A percentile compares a stretch with the other conserved stretches of the same genome.
Evolutionary conservation across 2,329 filamentous ascomycete genomes (phyloP).

Genomic region (Ceratocystis eucalypticola): DNA sequence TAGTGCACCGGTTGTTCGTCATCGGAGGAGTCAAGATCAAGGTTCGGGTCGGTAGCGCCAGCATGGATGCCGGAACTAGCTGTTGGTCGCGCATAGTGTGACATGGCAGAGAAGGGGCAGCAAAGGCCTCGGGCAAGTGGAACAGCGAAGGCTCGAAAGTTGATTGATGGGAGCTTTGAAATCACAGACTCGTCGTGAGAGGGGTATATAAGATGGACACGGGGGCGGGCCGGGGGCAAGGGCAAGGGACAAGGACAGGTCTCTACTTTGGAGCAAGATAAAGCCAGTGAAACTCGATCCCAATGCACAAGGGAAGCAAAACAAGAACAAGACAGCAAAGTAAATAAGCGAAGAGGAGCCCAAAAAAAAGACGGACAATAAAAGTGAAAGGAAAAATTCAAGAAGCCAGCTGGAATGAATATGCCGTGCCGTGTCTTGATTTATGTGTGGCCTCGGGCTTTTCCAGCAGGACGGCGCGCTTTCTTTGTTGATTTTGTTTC

Average conservation of each 20-base stretch:
- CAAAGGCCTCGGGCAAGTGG: neutral
- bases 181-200: neutral
- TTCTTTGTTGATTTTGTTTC: neutral
- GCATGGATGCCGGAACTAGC: neutral
- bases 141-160: neutral
- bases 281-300: neutral
- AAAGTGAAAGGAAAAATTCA: neutral
- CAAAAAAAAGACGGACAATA: neutral
- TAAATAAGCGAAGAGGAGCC: neutral
- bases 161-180: no score
- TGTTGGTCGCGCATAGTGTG: neutral
- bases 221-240: neutral
- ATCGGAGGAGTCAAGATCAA: neutral
- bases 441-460: neutral
- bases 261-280: neutral
- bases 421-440: neutral
- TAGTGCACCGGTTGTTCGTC: conserved; percentile 26
- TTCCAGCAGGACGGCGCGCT: neutral
- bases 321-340: neutral
- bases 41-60: neutral
- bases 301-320: neutral
- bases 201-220: neutral
- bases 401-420: neutral
- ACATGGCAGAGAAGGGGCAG: neutral
- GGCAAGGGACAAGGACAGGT: conserved; percentile 3